Base-by-base conservation (phyloP, 352 stramenopile genomes). In the Pythium utonaiense region DNA sequence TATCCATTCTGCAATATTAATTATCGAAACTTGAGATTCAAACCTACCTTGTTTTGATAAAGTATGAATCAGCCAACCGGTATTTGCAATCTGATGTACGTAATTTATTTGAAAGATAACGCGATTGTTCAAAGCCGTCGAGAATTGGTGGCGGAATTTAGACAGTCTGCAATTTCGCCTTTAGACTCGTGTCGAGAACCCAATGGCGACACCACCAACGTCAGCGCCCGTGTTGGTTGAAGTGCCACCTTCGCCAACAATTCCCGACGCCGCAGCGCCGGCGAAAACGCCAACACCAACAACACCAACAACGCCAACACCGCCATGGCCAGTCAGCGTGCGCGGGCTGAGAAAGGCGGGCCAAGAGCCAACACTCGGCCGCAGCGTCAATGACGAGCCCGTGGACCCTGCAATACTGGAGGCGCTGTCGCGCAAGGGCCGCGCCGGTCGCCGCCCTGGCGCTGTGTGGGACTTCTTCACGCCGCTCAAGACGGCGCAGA, bases 391-490 rank as follows among this genome's bases (percentile, higher is more conserved):
- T 33, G 36, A 44, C 6, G 36, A 45, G 16, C 28, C 50, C 50
- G 31, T 56, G 30, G 33, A 30, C 9, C 12, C 17, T 7, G 50
- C 50, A 10, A 56, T 45, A 4, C 30, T 45, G 17, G 22, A 30
- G 22, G 31, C 12, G 21, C 50, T 31, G 3, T 30, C 53, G 28
- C 53, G 42, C 30, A 59, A 54, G 28, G 22, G 50, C 9, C 53
- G 53, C 38, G 61, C 62, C 1, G 77, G 77, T 0, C 73, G 77
- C 10, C 67, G 71, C 9, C 75, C 70, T 8, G 78, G 73, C 44
- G 55, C 68, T 34, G 75, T 84, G 19, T 84, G 77, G 77, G 58
- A 64, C 38, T 84, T 73, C 62, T 87, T 84, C 63, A 63, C 62
- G n/a, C 56, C 69, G 25, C 45, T 84, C 30, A 71, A 69, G 48